phyloP scores from a whole-genome alignment of 208 protist species.

The Leishmania guyanensis region DNA sequence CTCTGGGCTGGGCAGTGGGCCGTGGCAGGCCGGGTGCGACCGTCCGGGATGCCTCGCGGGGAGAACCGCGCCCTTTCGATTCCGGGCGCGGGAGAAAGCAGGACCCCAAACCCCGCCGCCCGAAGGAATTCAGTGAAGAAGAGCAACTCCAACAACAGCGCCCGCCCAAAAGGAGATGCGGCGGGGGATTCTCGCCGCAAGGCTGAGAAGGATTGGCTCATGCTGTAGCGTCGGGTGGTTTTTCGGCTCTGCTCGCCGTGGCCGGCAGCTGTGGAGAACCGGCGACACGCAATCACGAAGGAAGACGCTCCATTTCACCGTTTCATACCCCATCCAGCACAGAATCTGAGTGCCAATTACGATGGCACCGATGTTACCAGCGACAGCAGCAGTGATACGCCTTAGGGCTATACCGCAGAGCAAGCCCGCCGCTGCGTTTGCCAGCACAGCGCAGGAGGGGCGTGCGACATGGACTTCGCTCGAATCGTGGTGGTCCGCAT shows the following conservation, averaged over 20 bases:
- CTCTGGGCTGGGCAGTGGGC: too few relatives aligned
- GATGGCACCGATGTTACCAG: conserved; percentile 30
- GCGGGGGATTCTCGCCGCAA: conserved; percentile 36
- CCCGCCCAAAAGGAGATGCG: conserved; percentile 59
- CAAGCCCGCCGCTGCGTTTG: conserved; percentile 34
- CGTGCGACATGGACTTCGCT: conserved; percentile 21
- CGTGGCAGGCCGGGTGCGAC: too few relatives aligned
- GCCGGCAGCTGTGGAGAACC: conserved; percentile 25
- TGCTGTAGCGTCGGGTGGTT: conserved; percentile 20
- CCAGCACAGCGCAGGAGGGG: conserved; percentile 27
- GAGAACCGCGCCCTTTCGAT: too few relatives aligned
- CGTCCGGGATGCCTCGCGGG: too few relatives aligned
- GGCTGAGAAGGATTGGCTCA: conserved; percentile 31
- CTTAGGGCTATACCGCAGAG: conserved; percentile 29
- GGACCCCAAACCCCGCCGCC: not conserved
- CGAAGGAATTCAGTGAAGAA: conserved; percentile 3
- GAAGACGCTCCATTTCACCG: conserved; percentile 55
- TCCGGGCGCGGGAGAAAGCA: not conserved
- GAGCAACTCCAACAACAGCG: conserved; percentile 27
- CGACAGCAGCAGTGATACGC: conserved; percentile 21
- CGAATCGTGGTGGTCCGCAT: not conserved
- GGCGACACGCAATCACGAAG: conserved; percentile 35
- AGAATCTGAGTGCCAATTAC: conserved; percentile 52
- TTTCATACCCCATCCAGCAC: conserved; percentile 59
- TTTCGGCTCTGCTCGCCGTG: conserved; percentile 1